Conservation (phyloP, 2,329 filamentous ascomycete genomes). For the Colletotrichum truncatum region DNA sequence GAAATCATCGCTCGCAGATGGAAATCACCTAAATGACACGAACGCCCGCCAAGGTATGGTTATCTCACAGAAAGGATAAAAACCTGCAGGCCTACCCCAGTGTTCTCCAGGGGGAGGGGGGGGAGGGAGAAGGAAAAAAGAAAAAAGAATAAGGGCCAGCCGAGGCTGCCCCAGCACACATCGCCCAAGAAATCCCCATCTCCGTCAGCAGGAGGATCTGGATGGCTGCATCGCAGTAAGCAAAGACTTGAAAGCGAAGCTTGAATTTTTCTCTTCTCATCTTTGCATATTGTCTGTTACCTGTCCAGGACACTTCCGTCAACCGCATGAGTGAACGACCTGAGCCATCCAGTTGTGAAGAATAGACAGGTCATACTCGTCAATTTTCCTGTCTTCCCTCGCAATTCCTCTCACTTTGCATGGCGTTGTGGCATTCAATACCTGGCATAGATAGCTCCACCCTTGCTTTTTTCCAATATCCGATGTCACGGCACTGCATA, state of each 20-base stretch:
- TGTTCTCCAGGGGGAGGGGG: slow-evolving; percentile 14
- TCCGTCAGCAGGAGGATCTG: background rate
- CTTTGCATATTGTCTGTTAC: too few species aligned
- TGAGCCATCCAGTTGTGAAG: too few species aligned
- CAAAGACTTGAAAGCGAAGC: background rate
- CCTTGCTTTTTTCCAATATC: slow-evolving; percentile 25
- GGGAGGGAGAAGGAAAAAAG: background rate
- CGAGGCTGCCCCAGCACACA: background rate
- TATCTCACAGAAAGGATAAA: slow-evolving; percentile 19
- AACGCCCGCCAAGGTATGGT: slow-evolving; percentile 18
- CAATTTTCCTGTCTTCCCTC: background rate
- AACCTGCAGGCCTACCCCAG: slow-evolving; percentile 25
- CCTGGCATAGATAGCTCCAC: slow-evolving; percentile 11
- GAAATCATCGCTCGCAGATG: too few species aligned
- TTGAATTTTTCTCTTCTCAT: too few species aligned
- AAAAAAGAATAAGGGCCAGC: background rate
- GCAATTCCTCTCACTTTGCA: background rate
- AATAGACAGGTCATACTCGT: background rate
- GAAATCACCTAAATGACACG: slow-evolving; percentile 17
- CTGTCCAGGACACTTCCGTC: too few species aligned
- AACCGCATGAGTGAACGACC: too few species aligned
- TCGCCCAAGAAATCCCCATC: slow-evolving; percentile 7
- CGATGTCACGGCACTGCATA: slow-evolving; percentile 18
- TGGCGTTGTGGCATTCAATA: background rate
- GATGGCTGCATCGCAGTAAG: background rate